Base-by-base conservation (phyloP, 1,139 yeast species). In the Yamadazyma kanchanaburiensis region DNA sequence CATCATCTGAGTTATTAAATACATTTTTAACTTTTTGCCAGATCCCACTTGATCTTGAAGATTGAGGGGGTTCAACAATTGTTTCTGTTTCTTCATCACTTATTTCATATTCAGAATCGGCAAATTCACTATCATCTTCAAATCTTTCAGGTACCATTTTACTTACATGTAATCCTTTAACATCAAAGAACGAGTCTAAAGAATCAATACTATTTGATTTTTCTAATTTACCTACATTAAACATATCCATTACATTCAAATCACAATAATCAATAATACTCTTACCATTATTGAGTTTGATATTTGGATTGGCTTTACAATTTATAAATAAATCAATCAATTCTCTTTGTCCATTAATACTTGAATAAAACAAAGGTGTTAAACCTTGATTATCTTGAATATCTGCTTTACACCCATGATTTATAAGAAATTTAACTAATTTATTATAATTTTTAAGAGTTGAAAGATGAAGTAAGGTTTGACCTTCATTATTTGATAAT, bases 351-450 rank as follows among this genome's bases (percentile, higher is more conserved):
- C 96, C 96, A 42, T 72, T 65, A 46, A 88, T 58, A 14, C 89
- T 77, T 0, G 96, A 95, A 50, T 83, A 78, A 55, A 88, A 95
- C 34, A 91, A 64, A 9, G 97, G 94, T 0, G 95, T 82, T 42
- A 78, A 74, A 1, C 95, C 96, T 52, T 82, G 85, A 28, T 71
- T 68, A 53, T 89, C 97, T 43, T 74, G 74, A 21, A 70, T 59
- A 52, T 87, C 94, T 27, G 83, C 69, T 46, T 85, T 74, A 19
- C 94, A 89, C 4, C 96, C 96, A 48, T 77, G 81, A 19, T 77
- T 77, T 5, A 88, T 64, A 46, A 91, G 66, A 25, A 80, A 77
- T 22, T 73, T 64, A 12, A 79, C 73, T 34, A 89, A 69, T 24
- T 70, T 68, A 25, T 63, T 55, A 48, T 85, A 86, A 24, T 88